Base-by-base conservation (phyloP, 345 rosid species). In the Acer campestre region DNA sequence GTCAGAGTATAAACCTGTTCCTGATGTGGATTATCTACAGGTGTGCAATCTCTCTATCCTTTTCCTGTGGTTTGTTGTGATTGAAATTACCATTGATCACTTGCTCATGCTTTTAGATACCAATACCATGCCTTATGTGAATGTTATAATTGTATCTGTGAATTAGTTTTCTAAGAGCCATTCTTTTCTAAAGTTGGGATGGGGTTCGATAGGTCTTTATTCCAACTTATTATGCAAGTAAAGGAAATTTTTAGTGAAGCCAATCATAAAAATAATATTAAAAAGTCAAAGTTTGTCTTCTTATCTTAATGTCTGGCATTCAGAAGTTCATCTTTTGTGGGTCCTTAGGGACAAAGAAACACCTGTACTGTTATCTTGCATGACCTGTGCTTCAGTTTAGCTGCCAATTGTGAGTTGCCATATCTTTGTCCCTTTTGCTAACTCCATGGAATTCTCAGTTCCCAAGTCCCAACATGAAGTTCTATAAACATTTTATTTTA, bases 11-110 rank as follows among this genome's bases (percentile, higher is more conserved):
- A 91, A 88, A 84, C 97, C 94, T 13, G 82, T 77, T 29, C 87
- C 92, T 66, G 93, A 96, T 84, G 98, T 93, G 22, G 99, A 96
- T 88, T 93, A 93, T 87, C 85, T 96, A 71, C 99, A 95, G 92
- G 99, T 91, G 31, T 67, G 78, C 68, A 13, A 49, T 75, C 16
- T 75, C 49, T 66, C 69, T 73, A 22, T 23, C 46, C 62, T 58
- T 18, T 58, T n/a, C 25, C 11, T 18, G 62, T 58, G 62, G 62
- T 58, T 56, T 9, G 11, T 58, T 58, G 62, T 58, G 6, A 35
- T 35, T 35, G 38, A 35, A 35, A 35, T 35, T 35, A 35, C 38
- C 6, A 35, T 35, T 35, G 38, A 35, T 4, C 38, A 4, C 7
- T 35, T 35, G 5, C 23, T 17, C 23, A 58, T 9, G 1, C 25